Conservation (phyloP, 257 asterid species). For the Gentiana dahurica region DNA sequence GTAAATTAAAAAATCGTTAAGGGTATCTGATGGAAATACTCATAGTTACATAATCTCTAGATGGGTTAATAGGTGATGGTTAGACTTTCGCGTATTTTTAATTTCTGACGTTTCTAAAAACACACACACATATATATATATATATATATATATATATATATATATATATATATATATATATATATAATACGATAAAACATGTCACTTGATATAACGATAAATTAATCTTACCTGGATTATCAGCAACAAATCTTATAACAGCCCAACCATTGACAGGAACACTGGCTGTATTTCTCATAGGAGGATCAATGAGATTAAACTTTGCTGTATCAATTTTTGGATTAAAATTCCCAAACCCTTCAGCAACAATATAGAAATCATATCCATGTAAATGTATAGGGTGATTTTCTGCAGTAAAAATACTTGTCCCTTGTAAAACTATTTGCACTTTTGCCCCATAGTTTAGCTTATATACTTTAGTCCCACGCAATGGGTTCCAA, state of each 20-base stretch:
- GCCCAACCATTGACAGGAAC: slow-evolving; percentile 91
- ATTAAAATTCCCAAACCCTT: slow-evolving; percentile 86
- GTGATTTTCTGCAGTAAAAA: slow-evolving; percentile 72
- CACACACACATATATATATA: too few relatives aligned
- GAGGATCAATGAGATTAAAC: slow-evolving; percentile 81
- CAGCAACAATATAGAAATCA: slow-evolving; percentile 69
- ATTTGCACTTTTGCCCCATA: slow-evolving; percentile 68
- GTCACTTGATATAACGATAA: too few relatives aligned
- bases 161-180: too few relatives aligned
- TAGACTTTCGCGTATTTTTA: too few relatives aligned
- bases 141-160: too few relatives aligned
- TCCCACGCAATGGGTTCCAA: slow-evolving; percentile 60
- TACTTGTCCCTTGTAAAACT: slow-evolving; percentile 80
- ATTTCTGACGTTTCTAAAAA: too few relatives aligned
- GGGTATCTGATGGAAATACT: too few relatives aligned
- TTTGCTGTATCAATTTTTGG: slow-evolving; percentile 43
- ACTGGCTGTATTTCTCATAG: slow-evolving; percentile 65
- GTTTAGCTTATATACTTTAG: slow-evolving; percentile 49
- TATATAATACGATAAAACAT: too few relatives aligned
- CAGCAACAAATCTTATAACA: slow-evolving; percentile 82
- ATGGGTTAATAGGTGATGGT: too few relatives aligned
- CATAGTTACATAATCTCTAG: too few relatives aligned
- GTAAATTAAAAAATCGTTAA: too few relatives aligned
- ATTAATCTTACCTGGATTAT: slow-evolving; percentile 67
- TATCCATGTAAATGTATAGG: slow-evolving; percentile 97